A percentile compares a stretch with the other conserved stretches of the same genome.
phyloP scores from a whole-genome alignment of 1,284 basidiomycete genomes.

The Ceratobasidium sp. region DNA sequence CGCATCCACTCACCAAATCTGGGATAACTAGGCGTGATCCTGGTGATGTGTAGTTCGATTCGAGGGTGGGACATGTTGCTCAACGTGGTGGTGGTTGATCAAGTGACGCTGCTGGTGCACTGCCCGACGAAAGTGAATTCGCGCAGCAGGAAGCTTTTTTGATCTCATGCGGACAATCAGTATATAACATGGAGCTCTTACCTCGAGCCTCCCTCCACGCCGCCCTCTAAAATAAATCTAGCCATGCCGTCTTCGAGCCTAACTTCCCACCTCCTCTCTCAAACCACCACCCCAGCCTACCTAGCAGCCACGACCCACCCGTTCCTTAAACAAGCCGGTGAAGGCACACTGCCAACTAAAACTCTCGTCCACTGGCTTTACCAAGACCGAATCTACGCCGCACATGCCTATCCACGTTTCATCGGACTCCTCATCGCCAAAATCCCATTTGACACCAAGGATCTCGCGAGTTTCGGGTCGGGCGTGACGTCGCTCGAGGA shows the following conservation, averaged over 20 bases:
- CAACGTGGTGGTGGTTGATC: too few relatives aligned
- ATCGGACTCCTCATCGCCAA: slow-evolving; percentile 68
- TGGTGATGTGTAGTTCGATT: neutral
- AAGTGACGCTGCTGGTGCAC: too few relatives aligned
- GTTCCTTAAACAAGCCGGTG: slow-evolving; percentile 69
- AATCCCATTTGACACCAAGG: slow-evolving; percentile 61
- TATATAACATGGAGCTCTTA: neutral
- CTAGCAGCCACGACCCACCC: slow-evolving; percentile 66
- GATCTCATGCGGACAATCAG: too few relatives aligned
- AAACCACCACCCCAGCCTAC: slow-evolving; percentile 55
- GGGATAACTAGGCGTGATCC: neutral
- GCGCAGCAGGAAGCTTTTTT: slow-evolving; percentile 29
- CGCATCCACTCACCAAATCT: neutral
- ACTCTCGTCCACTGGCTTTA: slow-evolving; percentile 71
- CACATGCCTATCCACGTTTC: slow-evolving; percentile 73
- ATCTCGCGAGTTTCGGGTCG: slow-evolving; percentile 49
- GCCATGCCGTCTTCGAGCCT: slow-evolving; percentile 19
- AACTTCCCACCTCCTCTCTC: slow-evolving; percentile 26
- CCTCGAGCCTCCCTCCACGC: neutral
- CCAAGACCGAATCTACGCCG: slow-evolving; percentile 79
- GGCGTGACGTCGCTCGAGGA: slow-evolving; percentile 56
- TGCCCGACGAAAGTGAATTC: too few relatives aligned
- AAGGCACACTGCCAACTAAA: slow-evolving; percentile 62
- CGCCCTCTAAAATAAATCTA: neutral
- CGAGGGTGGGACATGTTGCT: slow-evolving; percentile 3